phyloP scores from a whole-genome alignment of 495 filamentous ascomycete genomes.

The Trichoderma parareesei region DNA sequence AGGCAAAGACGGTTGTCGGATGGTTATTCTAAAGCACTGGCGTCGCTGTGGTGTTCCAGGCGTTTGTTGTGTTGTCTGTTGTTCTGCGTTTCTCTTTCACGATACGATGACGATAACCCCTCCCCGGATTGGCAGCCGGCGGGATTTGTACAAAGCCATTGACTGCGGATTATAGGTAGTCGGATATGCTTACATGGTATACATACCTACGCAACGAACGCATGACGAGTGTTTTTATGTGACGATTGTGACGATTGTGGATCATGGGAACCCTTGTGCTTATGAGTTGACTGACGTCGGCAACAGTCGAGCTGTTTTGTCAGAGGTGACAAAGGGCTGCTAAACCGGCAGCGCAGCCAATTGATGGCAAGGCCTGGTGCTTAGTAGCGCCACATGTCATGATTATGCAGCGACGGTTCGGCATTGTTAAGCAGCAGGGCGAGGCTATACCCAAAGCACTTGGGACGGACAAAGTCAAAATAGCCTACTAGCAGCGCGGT shows the following conservation, averaged over 20 bases:
- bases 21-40: not conserved
- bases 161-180: not conserved
- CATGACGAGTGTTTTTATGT: not conserved
- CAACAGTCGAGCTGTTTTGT: not conserved
- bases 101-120: not conserved
- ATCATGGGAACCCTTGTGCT: not conserved
- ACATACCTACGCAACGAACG: not conserved
- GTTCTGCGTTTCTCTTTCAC: not conserved
- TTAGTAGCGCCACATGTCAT: not conserved
- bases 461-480: not conserved
- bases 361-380: not conserved
- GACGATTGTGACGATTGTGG: too few relatives aligned
- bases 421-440: not conserved
- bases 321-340: not conserved
- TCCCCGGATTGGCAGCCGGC: not conserved
- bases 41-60: not conserved
- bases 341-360: not conserved
- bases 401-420: not conserved
- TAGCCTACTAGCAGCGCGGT: too few relatives aligned
- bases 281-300: not conserved
- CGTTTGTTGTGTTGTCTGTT: not conserved
- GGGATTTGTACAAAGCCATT: conserved; percentile 6
- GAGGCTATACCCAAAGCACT: not conserved
- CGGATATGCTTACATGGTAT: not conserved
- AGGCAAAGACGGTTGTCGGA: not conserved